Evolutionary conservation across 2,329 filamentous ascomycete species (phyloP), one percentile per base, ranked within the genome.

Genomic region (Aspergillus pseudoviridinutans): DNA sequence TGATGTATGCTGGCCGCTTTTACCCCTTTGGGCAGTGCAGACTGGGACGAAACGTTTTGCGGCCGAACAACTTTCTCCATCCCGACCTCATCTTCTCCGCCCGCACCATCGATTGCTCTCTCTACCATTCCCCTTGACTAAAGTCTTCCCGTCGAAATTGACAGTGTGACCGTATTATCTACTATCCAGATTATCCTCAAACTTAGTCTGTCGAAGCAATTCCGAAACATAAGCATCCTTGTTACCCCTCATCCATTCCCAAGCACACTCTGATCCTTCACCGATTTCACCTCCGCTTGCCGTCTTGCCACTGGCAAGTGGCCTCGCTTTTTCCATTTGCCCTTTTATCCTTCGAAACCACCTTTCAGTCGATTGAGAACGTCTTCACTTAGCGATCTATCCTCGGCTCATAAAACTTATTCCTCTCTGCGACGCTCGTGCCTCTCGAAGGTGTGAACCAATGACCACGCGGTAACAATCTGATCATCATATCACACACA

Each of bases 391-490:
- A 41, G 47, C 46, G 2, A 51, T 32, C 29, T 51, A 35, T 44
- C 28, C 32, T 35, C 29, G 22, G 10, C 32, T 47, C 53, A 25
- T 24, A 20, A 24, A 12, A n/a, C 20, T 12, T 54, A 49, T 49
- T 54, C 22, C 53, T 50, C 51, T 54, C 25, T 51, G 25, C 53
- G 44, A 53, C 49, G n/a, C 41, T 28, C n/a, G 6, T 12, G 44
- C 10, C 46, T n/a, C 32, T 55, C 22, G 20, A 22, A 55, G 56
- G 54, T 50, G 35, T 61, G 44, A 59, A 64, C 66, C 64, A 67
- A 72, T 72, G 70, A 69, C 58, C 66, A 56, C 35, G 51, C 63
- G 61, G 62, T 71, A 64, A 68, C 44, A 55, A 42, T 55, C 54
- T 57, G 61, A 67, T 60, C 58, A 47, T 55, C 57, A 49, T 53